These are phyloP conservation scores for Dovyalis caffra DNA, from an alignment of 345 rosid species.

Conservation along the genomic window DNA sequence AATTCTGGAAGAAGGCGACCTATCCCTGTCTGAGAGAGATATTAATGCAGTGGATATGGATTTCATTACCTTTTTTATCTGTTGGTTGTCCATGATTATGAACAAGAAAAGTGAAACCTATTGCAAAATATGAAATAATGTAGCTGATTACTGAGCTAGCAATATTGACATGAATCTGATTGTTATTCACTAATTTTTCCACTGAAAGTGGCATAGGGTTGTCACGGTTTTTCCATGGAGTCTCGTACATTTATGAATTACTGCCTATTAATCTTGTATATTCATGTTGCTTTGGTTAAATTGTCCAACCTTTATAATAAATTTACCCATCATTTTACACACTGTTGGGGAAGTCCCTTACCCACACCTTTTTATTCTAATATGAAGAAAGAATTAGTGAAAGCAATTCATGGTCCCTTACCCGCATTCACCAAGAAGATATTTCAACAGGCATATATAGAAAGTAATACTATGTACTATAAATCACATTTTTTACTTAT, in stretches of 20 bases:
- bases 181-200: background rate
- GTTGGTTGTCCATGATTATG: background rate
- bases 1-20: background rate
- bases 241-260: no score
- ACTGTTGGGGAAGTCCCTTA: no score
- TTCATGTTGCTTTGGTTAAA: no score
- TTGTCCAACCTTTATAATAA: no score
- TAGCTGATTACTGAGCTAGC: background rate
- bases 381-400: background rate
- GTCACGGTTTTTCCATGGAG: no score
- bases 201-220: no score
- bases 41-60: no score
- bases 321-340: no score
- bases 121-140: background rate
- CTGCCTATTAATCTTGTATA: no score
- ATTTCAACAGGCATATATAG: background rate
- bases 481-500: constrained; percentile 26
- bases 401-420: no score
- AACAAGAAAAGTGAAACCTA: background rate
- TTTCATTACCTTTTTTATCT: background rate
- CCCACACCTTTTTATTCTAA: no score
- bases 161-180: background rate
- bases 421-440: background rate
- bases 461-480: background rate
- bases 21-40: background rate